Percentiles rank a stretch among this genome's conserved stretches.
Conservation (phyloP, 2,329 filamentous ascomycete genomes). For the Exophiala calicioides region DNA sequence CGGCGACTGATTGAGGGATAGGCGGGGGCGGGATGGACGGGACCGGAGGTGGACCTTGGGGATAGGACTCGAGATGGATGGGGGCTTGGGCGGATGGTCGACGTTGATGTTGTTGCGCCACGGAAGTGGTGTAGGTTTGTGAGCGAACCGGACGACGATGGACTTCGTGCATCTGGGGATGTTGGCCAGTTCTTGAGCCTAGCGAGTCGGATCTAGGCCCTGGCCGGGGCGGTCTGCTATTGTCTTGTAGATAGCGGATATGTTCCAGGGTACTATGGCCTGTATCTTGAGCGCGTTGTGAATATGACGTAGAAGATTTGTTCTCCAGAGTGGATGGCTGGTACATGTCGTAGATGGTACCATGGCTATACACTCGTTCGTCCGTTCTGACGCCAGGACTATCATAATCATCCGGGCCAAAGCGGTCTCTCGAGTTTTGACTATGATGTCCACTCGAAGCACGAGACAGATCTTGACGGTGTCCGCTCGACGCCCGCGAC, state of each 20-base stretch:
- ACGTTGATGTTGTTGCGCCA: conserved; percentile 2
- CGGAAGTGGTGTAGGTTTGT: not conserved
- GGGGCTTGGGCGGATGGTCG: conserved; percentile 4
- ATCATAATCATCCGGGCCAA: conserved; percentile 24
- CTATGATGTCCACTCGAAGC: conserved; percentile 15
- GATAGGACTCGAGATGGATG: conserved; percentile 7
- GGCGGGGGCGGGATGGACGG: conserved; percentile 4
- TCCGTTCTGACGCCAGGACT: conserved; percentile 6
- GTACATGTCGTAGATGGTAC: conserved; percentile 26
- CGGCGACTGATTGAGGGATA: conserved; percentile 6
- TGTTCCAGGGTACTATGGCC: conserved; percentile 16
- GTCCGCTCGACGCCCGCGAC: conserved; percentile 10
- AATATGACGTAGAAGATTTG: conserved; percentile 19
- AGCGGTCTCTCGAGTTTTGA: conserved; percentile 19
- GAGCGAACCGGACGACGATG: conserved; percentile 3
- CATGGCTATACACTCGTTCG: conserved; percentile 14
- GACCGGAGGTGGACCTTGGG: conserved; percentile 1
- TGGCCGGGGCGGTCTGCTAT: conserved; percentile 15
- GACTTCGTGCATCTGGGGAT: not conserved
- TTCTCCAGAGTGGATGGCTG: conserved; percentile 10
- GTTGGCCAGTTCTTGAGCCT: not conserved
- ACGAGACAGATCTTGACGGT: conserved; percentile 8
- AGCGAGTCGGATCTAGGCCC: conserved; percentile 17
- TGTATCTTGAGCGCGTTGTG: conserved; percentile 9
- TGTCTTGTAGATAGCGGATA: conserved; percentile 22